These are phyloP conservation scores for Pichia rugopelliculosa DNA, from an alignment of 805 yeast species.

Conservation along the genomic window DNA sequence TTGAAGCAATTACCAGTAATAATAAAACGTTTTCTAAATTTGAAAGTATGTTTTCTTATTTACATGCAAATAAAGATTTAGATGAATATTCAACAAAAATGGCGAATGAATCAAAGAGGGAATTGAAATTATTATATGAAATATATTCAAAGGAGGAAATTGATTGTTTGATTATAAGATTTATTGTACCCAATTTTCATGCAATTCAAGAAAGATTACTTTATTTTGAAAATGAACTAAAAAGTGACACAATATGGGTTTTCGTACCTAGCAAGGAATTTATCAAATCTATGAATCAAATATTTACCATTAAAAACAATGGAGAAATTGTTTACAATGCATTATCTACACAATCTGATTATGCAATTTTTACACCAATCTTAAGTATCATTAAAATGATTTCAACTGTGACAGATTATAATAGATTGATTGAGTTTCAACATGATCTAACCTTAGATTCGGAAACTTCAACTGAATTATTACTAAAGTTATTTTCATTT, in stretches of 20 bases:
- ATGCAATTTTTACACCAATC: slow-evolving; percentile 15
- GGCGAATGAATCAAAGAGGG: not conserved
- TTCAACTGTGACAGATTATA: slow-evolving; percentile 4
- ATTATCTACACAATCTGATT: slow-evolving; percentile 9
- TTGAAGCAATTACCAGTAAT: not conserved
- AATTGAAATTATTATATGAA: not conserved
- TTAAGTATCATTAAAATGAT: slow-evolving; percentile 12
- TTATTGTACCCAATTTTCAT: slow-evolving; percentile 10
- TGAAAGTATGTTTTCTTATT: slow-evolving; percentile 1
- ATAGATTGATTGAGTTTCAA: not conserved
- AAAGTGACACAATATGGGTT: slow-evolving; percentile 7
- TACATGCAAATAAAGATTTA: not conserved
- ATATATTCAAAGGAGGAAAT: not conserved
- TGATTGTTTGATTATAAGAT: slow-evolving; percentile 4
- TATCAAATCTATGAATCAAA: slow-evolving; percentile 4
- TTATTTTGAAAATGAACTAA: slow-evolving; percentile 15
- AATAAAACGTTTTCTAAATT: slow-evolving; percentile 3
- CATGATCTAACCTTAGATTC: not conserved
- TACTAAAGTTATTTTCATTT: slow-evolving; percentile 1
- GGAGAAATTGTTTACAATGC: slow-evolving; percentile 5
- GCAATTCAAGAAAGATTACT: slow-evolving; percentile 19
- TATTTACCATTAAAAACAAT: slow-evolving; percentile 8
- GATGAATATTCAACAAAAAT: not conserved
- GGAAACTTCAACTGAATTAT: not conserved
- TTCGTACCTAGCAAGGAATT: slow-evolving; percentile 10